Conservation (phyloP, 169 alveolate species). For the Blepharisma undulans region DNA sequence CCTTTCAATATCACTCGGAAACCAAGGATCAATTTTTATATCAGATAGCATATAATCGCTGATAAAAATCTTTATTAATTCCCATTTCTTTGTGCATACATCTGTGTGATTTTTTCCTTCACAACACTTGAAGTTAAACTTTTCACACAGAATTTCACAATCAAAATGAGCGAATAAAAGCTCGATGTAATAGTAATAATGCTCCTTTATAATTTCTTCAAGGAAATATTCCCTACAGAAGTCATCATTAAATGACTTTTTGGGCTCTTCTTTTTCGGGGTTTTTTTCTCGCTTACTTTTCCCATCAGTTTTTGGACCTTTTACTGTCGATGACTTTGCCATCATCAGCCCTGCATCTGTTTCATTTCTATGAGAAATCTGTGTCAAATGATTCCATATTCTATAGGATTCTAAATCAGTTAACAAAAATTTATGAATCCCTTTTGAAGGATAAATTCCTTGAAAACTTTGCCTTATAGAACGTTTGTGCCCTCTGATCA, state of each 20-base stretch:
- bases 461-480: not conserved
- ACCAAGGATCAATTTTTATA: not conserved
- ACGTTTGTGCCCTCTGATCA: not conserved
- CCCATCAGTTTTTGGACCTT: constrained; percentile 21
- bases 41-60: not conserved
- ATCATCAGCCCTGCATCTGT: not conserved
- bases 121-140: not conserved
- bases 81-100: not conserved
- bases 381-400: not conserved
- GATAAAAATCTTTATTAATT: not conserved
- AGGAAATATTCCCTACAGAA: not conserved
- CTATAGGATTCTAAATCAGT: not conserved
- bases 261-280: not conserved
- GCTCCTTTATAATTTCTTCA: not conserved
- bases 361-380: not conserved
- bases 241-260: not conserved
- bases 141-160: not conserved
- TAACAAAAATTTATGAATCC: not conserved
- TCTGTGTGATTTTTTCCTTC: not conserved
- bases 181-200: not conserved
- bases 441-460: not conserved
- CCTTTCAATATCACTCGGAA: not conserved
- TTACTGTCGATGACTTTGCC: not conserved
- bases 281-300: not conserved
- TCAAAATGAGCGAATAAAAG: not conserved